phyloP scores from a whole-genome alignment of 2,329 filamentous ascomycete species.

The Periconia sp. region DNA sequence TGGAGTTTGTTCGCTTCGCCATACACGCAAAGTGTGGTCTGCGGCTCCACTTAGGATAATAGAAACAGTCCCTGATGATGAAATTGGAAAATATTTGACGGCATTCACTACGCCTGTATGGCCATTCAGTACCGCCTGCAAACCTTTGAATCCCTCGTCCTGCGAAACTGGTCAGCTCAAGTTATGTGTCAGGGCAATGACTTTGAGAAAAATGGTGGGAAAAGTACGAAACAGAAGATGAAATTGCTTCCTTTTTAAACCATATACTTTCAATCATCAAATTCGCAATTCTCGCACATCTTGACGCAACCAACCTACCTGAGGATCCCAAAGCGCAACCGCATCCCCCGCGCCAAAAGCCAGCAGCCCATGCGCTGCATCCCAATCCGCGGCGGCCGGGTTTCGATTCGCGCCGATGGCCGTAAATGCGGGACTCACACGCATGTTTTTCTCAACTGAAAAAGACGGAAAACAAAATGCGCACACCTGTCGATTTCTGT shows the following conservation, averaged over 20 bases:
- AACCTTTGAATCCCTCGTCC: conserved; percentile 55
- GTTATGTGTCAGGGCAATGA: conserved; percentile 12
- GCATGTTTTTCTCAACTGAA: conserved; percentile 22
- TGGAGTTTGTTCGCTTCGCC: conserved; percentile 43
- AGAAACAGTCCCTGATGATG: conserved; percentile 47
- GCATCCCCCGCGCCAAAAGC: conserved; percentile 90
- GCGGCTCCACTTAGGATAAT: conserved; percentile 78
- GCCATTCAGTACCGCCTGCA: conserved; percentile 69
- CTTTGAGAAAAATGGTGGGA: background rate
- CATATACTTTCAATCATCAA: background rate
- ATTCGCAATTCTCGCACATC: background rate
- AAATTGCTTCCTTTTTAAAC: too few relatives aligned
- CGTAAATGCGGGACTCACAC: conserved; percentile 53
- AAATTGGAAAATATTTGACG: conserved; percentile 71
- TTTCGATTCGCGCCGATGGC: conserved; percentile 88
- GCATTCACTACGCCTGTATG: conserved; percentile 82
- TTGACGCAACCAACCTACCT: conserved; percentile 54
- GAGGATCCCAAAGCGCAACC: conserved; percentile 83
- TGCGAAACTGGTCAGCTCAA: conserved; percentile 20
- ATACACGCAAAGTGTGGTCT: conserved; percentile 74
- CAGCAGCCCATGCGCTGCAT: conserved; percentile 64
- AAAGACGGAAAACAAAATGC: conserved; percentile 5
- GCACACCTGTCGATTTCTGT: too few relatives aligned
- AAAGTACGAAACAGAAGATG: background rate
- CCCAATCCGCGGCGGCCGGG: conserved; percentile 89